Evolutionary conservation across 2,329 filamentous ascomycete genomes (phyloP), one percentile per base, ranked within the genome.

Genomic region (Pseudocercospora cruenta): DNA sequence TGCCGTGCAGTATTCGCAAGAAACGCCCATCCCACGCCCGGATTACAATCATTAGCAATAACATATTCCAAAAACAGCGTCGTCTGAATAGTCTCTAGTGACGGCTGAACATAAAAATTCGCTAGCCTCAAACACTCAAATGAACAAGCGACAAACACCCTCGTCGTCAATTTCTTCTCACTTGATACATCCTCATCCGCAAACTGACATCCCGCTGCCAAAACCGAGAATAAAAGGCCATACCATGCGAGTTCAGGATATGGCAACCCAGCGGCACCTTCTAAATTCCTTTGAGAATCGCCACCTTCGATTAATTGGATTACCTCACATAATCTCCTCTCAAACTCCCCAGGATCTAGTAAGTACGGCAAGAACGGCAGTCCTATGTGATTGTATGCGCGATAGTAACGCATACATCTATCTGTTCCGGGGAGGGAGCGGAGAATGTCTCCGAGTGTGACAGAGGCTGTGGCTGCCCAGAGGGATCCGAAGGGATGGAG

Each of bases 381-480:
- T 12, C 39, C 62, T 7, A 58, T 58, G 22, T 64, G 62, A 5
- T 33, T 28, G 24, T 64, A 64, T 9, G 54, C 55, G 12, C 55
- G 24, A 22, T 58, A 64, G 54, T 64, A 64, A 21, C 55, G 51
- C 43, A 64, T 57, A 36, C 62, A 64, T 28, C 54, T 58, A 16
- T 64, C 62, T 16, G 36, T 64, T 26, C 43, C 59, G 3, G 62
- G 62, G 1, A 64, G 21, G 12, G 62, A 57, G 19, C 55, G 28
- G 22, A 64, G 22, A 16, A 64, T 64, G 28, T 64, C 62, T n/a
- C 62, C 62, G 4, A 64, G 62, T 31, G 62, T 64, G n/a, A 64
- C 55, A 10, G 45, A 59, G 4, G 53, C 62, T 24, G 62, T 64
- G 14, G 53, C 55, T 21, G 54, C 39, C 62, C 62, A 64, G 5